phyloP scores from a whole-genome alignment of 768 basidiomycete genomes.

The Hemileccinum impolitum region DNA sequence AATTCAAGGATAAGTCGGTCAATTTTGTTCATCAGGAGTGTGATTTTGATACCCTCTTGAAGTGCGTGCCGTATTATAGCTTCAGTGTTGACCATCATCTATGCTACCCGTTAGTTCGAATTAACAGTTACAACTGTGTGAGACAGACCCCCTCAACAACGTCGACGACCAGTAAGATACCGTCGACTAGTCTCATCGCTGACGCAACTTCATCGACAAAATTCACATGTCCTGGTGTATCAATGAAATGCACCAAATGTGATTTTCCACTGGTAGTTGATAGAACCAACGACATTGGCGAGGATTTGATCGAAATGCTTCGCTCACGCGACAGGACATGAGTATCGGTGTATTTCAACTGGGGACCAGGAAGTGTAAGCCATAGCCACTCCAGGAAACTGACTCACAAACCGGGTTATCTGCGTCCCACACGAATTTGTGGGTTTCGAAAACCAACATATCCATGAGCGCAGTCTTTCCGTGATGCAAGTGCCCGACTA shows the following conservation, averaged over 20 bases:
- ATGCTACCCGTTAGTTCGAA: constrained; percentile 13
- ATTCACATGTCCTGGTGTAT: constrained; percentile 98
- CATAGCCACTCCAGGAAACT: constrained; percentile 7
- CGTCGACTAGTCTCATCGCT: constrained; percentile 83
- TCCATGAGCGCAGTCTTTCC: constrained; percentile 97
- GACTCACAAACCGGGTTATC: constrained; percentile 70
- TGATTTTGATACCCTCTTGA: constrained; percentile 85
- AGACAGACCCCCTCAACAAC: constrained; percentile 92
- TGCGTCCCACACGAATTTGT: constrained; percentile 91
- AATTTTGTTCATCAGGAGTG: constrained; percentile 95
- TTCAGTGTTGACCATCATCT: constrained; percentile 95
- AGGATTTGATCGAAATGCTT: constrained; percentile 93
- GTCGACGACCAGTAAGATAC: constrained; percentile 91
- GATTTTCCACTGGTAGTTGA: constrained; percentile 87
- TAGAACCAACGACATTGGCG: constrained; percentile 91
- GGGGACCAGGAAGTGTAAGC: constrained; percentile 19
- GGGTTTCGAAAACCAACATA: constrained; percentile 96
- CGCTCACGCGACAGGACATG: constrained; percentile 86
- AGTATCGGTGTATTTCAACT: constrained; percentile 96
- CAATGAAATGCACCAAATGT: constrained; percentile 88
- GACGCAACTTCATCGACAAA: constrained; percentile 98
- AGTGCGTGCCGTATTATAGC: constrained; percentile 84
- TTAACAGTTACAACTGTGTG: neutral
- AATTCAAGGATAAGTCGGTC: constrained; percentile 96
- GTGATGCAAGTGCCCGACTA: constrained; percentile 96